Percentiles rank a stretch among this genome's conserved stretches.
Evolutionary conservation across 192 early-diverging fungal species (phyloP).

Genomic region (Coemansia biformis): DNA sequence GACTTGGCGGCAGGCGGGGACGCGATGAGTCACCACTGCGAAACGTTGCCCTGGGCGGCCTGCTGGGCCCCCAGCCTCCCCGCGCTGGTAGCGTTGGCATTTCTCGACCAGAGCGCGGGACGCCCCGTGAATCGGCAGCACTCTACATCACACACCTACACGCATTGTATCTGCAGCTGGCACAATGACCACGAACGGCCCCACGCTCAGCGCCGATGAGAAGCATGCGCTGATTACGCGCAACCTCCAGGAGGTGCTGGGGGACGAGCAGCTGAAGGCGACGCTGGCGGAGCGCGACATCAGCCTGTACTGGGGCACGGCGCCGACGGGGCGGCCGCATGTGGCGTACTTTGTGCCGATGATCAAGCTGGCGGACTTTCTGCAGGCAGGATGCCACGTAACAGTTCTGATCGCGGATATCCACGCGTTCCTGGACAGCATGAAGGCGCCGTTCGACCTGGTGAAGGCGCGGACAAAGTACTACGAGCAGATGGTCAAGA

Average conservation of each 20-base stretch:
- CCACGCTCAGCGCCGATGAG: constrained; percentile 43
- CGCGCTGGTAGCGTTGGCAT: too few relatives aligned
- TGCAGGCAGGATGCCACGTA: constrained; percentile 84
- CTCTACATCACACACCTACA: too few relatives aligned
- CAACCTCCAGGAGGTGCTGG: constrained; percentile 91
- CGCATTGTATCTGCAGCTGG: neutral
- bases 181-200: constrained; percentile 18
- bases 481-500: constrained; percentile 89
- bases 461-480: constrained; percentile 83
- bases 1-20: too few relatives aligned
- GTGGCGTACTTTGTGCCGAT: constrained; percentile 98
- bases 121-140: too few relatives aligned
- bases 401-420: constrained; percentile 91
- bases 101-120: too few relatives aligned
- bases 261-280: constrained; percentile 78
- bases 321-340: constrained; percentile 92
- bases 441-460: constrained; percentile 93
- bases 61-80: too few relatives aligned
- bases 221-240: constrained; percentile 84
- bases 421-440: constrained; percentile 97
- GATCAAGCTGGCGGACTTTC: constrained; percentile 95
- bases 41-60: too few relatives aligned
- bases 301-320: constrained; percentile 97
- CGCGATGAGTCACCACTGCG: too few relatives aligned
- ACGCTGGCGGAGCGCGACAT: constrained; percentile 83